Conservation (phyloP, 257 asterid species). For the Coffea eugenioides region DNA sequence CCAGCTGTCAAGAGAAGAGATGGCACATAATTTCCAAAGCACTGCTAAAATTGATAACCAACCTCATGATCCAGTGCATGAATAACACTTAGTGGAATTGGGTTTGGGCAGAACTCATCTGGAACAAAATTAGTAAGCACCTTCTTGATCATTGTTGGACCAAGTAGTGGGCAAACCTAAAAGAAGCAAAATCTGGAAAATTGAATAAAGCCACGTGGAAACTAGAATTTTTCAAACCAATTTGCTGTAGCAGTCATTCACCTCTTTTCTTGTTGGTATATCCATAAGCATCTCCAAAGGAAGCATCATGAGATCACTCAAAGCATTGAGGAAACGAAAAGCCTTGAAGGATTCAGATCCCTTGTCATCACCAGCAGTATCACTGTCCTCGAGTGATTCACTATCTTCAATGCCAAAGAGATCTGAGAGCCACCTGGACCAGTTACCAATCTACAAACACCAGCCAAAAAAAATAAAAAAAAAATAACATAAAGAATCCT, state of each 20-base stretch:
- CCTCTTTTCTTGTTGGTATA: constrained; percentile 73
- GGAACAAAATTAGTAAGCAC: constrained; percentile 68
- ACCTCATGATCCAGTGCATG: constrained; percentile 69
- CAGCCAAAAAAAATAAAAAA: background rate
- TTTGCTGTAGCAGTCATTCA: constrained; percentile 23
- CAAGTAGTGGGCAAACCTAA: constrained; percentile 81
- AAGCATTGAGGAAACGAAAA: constrained; percentile 67
- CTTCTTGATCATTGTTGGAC: constrained; percentile 64
- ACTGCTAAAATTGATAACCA: constrained; percentile 23
- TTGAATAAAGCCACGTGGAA: background rate
- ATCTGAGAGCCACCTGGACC: constrained; percentile 90
- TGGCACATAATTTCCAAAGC: background rate
- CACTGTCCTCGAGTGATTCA: constrained; percentile 39
- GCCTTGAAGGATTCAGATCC: constrained; percentile 54
- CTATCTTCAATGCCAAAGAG: constrained; percentile 66
- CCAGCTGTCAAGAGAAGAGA: background rate
- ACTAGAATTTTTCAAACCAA: background rate
- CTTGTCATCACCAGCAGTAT: constrained; percentile 23
- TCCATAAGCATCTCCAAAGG: constrained; percentile 82
- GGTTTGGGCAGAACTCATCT: constrained; percentile 83
- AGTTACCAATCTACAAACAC: constrained; percentile 73
- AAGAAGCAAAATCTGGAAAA: background rate
- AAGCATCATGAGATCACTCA: constrained; percentile 93
- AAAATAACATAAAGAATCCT: background rate
- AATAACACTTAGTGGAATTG: constrained; percentile 65